Conservation (phyloP, 2,329 filamentous ascomycete genomes). For the Apiospora koreana region DNA sequence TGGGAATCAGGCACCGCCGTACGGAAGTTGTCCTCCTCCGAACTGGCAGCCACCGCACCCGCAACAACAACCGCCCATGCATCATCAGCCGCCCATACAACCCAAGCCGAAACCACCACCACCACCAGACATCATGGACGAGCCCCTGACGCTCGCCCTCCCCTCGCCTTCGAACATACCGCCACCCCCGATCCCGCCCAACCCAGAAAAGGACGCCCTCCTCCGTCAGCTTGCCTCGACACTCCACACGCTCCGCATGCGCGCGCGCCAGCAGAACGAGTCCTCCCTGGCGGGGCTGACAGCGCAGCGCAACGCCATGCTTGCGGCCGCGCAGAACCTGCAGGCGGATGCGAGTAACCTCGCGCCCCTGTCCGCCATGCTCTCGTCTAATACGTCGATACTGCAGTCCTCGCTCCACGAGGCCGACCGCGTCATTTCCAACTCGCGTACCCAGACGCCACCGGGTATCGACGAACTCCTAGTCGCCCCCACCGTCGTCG, state of each 20-base stretch:
- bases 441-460: slow-evolving; percentile 66
- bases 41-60: slow-evolving; percentile 28
- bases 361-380: slow-evolving; percentile 66
- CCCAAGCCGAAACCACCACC: slow-evolving; percentile 42
- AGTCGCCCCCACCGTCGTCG: slow-evolving; percentile 91
- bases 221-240: slow-evolving; percentile 73
- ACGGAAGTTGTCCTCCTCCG: neutral
- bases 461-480: slow-evolving; percentile 88
- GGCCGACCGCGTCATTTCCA: slow-evolving; percentile 76
- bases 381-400: slow-evolving; percentile 77
- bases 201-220: slow-evolving; percentile 91
- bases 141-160: slow-evolving; percentile 53
- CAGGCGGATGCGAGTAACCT: slow-evolving; percentile 74
- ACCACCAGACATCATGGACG: slow-evolving; percentile 58
- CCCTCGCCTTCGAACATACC: slow-evolving; percentile 53
- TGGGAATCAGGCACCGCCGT: neutral
- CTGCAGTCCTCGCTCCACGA: slow-evolving; percentile 75
- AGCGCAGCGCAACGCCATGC: slow-evolving; percentile 78
- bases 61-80: slow-evolving; percentile 17
- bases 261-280: slow-evolving; percentile 70
- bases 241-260: slow-evolving; percentile 68
- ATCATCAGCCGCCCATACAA: slow-evolving; percentile 34
- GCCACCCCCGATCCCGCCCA: slow-evolving; percentile 87
- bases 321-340: slow-evolving; percentile 66
- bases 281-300: slow-evolving; percentile 73